Evolutionary conservation across 495 filamentous ascomycete species (phyloP).

Genomic region (Pyrenula aspistea): DNA sequence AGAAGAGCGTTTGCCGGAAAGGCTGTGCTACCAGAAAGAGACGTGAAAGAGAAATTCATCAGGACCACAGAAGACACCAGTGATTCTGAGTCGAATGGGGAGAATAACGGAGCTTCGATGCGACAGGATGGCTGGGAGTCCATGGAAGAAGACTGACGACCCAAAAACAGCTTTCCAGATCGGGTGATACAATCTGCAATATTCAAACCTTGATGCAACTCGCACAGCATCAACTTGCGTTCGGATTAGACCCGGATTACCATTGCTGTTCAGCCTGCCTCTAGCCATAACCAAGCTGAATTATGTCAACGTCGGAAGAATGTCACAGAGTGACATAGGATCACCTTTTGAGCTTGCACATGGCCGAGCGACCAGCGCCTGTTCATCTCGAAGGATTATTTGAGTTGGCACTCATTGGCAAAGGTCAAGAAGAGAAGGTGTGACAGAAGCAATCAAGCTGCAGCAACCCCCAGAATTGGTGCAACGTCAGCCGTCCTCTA

Average conservation of each 20-base stretch:
- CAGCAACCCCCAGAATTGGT: not conserved
- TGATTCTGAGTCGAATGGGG: slow-evolving; percentile 49
- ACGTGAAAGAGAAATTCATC: slow-evolving; percentile 65
- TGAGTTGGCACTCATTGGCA: not conserved
- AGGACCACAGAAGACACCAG: slow-evolving; percentile 53
- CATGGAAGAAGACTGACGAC: slow-evolving; percentile 68
- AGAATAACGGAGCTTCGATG: slow-evolving; percentile 41
- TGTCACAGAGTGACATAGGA: not conserved
- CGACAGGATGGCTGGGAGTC: slow-evolving; percentile 64
- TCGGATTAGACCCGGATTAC: not conserved
- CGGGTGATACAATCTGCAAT: not conserved
- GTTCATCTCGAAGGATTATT: not conserved
- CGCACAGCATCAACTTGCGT: not conserved
- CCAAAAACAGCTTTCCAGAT: not conserved
- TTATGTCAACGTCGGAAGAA: not conserved
- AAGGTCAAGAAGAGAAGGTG: not conserved
- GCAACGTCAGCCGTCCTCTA: not conserved
- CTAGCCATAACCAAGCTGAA: too few species aligned
- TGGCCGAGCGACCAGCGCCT: not conserved
- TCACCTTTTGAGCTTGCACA: not conserved
- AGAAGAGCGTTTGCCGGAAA: slow-evolving; percentile 71
- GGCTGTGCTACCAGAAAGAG: slow-evolving; percentile 38
- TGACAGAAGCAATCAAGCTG: not conserved
- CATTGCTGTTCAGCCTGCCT: too few species aligned
- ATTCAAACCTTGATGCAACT: not conserved